phyloP scores from a whole-genome alignment of 1,139 yeast species.

The Williopsis jadinii region DNA sequence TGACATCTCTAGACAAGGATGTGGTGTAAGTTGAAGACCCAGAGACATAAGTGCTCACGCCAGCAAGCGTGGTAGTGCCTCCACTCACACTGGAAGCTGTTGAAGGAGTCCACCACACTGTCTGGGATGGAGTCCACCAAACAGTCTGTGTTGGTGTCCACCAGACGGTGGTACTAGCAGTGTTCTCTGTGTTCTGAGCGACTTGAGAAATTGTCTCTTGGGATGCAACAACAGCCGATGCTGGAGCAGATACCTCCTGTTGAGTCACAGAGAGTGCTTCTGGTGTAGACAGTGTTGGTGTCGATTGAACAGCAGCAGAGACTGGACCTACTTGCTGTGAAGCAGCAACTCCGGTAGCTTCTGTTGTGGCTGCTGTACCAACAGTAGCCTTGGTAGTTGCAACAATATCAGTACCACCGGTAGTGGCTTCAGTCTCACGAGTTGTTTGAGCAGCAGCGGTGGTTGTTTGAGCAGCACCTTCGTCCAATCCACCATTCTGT shows the following conservation, averaged over 20 bases:
- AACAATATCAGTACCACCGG: too few species aligned
- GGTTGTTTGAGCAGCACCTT: slow-evolving; percentile 1
- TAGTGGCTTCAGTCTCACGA: background rate
- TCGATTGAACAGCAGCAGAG: slow-evolving; percentile 3
- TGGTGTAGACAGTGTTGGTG: slow-evolving; percentile 5
- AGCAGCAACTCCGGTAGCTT: slow-evolving; percentile 1
- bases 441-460: slow-evolving; percentile 1
- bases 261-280: too few species aligned
- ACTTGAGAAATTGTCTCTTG: too few species aligned
- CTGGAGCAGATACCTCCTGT: too few species aligned
- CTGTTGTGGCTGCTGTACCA: slow-evolving; percentile 1
- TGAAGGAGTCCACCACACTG: slow-evolving; percentile 6
- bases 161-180: background rate
- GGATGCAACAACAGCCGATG: too few species aligned
- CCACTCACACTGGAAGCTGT: background rate
- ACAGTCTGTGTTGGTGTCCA: slow-evolving; percentile 1
- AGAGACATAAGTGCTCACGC: slow-evolving; percentile 3
- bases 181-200: too few species aligned
- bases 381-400: too few species aligned
- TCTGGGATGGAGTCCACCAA: slow-evolving; percentile 5
- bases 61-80: background rate
- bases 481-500: slow-evolving; percentile 10
- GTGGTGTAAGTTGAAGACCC: slow-evolving; percentile 2
- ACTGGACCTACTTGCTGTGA: background rate
- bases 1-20: background rate